phyloP scores from a whole-genome alignment of 2,329 filamentous ascomycete genomes.

The Verticillium klebahnii region DNA sequence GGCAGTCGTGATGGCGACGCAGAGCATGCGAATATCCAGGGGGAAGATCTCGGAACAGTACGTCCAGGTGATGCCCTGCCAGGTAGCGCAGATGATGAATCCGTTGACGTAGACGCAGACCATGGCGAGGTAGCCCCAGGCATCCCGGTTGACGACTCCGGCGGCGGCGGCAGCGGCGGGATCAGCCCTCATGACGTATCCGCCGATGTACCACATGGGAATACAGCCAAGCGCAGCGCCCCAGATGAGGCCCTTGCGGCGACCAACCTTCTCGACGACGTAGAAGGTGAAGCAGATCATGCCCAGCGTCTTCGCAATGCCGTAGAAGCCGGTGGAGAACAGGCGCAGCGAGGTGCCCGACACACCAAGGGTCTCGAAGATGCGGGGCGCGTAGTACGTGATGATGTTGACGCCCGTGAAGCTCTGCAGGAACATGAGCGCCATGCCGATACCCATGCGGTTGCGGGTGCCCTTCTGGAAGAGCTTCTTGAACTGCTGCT shows the following conservation, averaged over 20 bases:
- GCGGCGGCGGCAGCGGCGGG: slow-evolving; percentile 33
- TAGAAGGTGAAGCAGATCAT: slow-evolving; percentile 35
- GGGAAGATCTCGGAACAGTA: slow-evolving; percentile 45
- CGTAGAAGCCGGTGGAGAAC: slow-evolving; percentile 36
- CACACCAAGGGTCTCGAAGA: slow-evolving; percentile 32
- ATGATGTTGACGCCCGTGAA: slow-evolving; percentile 53
- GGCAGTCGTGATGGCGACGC: slow-evolving; percentile 27
- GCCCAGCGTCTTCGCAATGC: slow-evolving; percentile 30
- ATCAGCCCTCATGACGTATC: slow-evolving; percentile 26
- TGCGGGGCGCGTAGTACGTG: slow-evolving; percentile 46
- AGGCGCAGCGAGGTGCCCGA: slow-evolving; percentile 25
- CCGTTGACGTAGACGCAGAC: slow-evolving; percentile 40
- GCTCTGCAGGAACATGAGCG: slow-evolving; percentile 41
- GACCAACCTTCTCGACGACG: slow-evolving; percentile 42
- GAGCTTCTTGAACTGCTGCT: slow-evolving; percentile 24
- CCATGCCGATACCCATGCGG: slow-evolving; percentile 44
- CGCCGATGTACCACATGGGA: slow-evolving; percentile 35
- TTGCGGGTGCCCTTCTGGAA: slow-evolving; percentile 32
- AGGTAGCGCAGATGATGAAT: slow-evolving; percentile 31
- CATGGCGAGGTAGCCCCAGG: slow-evolving; percentile 39
- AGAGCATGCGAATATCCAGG: slow-evolving; percentile 28
- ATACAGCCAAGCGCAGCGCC: slow-evolving; percentile 33
- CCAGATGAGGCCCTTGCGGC: slow-evolving; percentile 41
- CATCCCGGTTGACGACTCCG: slow-evolving; percentile 37
- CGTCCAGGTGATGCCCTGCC: slow-evolving; percentile 38